A percentile compares a stretch with the other conserved stretches of the same genome.
phyloP scores from a whole-genome alignment of 164 flowering plant species.

The Amborella trichopoda region DNA sequence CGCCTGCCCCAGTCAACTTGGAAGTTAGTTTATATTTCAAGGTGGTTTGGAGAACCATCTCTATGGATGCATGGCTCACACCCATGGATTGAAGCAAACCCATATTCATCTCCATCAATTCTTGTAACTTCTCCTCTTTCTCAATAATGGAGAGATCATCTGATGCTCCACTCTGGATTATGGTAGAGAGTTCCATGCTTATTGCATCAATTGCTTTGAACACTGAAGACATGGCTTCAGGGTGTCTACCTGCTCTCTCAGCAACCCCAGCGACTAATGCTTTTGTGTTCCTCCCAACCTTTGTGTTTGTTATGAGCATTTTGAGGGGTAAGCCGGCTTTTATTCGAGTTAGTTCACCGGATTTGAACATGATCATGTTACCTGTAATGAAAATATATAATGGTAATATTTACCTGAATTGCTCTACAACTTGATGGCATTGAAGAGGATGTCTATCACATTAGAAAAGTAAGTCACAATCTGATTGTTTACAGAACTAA shows the following conservation, averaged over 20 bases:
- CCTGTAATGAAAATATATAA: conserved; percentile 23
- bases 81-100: conserved; percentile 97
- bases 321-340: conserved; percentile 55
- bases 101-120: conserved; percentile 94
- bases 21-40: conserved; percentile 70
- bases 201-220: conserved; percentile 84
- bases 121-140: conserved; percentile 73
- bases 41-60: conserved; percentile 76
- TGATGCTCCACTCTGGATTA: conserved; percentile 46
- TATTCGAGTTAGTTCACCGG: conserved; percentile 50
- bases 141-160: conserved; percentile 56
- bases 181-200: conserved; percentile 64
- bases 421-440: too few species aligned
- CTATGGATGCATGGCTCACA: conserved; percentile 86
- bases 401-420: too few species aligned
- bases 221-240: conserved; percentile 63
- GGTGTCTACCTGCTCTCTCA: conserved; percentile 68
- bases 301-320: conserved; percentile 90
- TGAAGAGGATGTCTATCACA: too few species aligned
- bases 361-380: conserved; percentile 82
- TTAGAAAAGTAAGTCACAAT: too few species aligned
- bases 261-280: conserved; percentile 91
- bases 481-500: too few species aligned
- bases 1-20: conserved; percentile 98
- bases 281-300: conserved; percentile 93